Conservation (phyloP, 2,329 filamentous ascomycete genomes). For the Colletotrichum neosansevieriae region DNA sequence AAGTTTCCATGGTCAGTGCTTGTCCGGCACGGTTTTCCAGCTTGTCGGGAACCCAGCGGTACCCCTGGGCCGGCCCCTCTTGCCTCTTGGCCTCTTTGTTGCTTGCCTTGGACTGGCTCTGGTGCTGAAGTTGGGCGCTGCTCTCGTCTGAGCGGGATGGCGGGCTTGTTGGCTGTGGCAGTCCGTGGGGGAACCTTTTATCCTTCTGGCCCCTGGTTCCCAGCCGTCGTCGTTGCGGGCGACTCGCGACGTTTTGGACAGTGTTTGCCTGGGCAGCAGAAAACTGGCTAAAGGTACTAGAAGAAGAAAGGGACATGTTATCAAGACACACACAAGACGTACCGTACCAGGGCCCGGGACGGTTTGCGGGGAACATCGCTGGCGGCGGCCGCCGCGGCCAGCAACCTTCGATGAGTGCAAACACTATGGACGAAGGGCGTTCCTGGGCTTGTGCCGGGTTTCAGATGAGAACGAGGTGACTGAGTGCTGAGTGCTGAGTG, state of each 20-base stretch:
- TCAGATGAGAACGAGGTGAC: conserved; percentile 32
- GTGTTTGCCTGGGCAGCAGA: conserved; percentile 1
- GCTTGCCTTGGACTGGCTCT: not conserved
- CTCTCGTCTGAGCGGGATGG: conserved; percentile 22
- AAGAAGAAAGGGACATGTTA: conserved; percentile 2
- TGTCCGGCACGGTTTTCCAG: conserved; percentile 31
- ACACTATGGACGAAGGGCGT: conserved; percentile 16
- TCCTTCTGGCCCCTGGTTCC: not conserved
- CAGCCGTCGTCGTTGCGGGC: not conserved
- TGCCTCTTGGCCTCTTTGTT: conserved; percentile 22
- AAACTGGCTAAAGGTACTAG: too few relatives aligned
- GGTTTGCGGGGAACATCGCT: conserved; percentile 36
- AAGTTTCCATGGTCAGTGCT: conserved; percentile 37
- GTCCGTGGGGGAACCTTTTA: conserved; percentile 7
- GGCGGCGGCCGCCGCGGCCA: not conserved
- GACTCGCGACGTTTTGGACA: conserved; percentile 25
- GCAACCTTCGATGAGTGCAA: not conserved
- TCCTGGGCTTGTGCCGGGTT: conserved; percentile 29
- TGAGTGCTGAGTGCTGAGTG: conserved; percentile 3
- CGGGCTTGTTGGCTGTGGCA: conserved; percentile 17
- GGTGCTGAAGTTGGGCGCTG: conserved; percentile 10
- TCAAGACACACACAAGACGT: conserved; percentile 20
- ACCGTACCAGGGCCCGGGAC: conserved; percentile 16
- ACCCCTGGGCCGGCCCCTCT: conserved; percentile 1
- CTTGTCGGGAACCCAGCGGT: conserved; percentile 31